Percentiles rank a stretch among this genome's conserved stretches.
Conservation (phyloP, 1,139 yeast genomes). For the Yamadazyma trypodendri region DNA sequence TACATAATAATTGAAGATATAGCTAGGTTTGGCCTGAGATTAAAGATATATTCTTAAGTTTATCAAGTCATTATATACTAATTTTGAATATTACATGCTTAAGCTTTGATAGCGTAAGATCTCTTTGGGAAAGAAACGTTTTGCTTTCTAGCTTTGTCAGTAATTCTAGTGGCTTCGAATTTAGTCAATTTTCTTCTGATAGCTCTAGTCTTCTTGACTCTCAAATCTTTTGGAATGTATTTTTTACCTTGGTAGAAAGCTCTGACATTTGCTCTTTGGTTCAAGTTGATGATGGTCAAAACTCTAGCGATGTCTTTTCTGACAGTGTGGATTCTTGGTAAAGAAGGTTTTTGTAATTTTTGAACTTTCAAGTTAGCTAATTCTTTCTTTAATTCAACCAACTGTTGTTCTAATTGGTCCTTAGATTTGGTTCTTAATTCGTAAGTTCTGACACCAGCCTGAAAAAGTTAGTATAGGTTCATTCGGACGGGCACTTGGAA, state of each 20-base stretch:
- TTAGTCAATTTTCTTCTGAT: conserved; percentile 95
- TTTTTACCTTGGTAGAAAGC: conserved; percentile 96
- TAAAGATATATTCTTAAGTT: conserved; percentile 10
- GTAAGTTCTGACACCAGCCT: conserved; percentile 93
- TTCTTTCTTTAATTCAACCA: conserved; percentile 95
- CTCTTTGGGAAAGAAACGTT: conserved; percentile 97
- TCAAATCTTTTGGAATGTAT: conserved; percentile 97
- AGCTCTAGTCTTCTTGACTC: conserved; percentile 99
- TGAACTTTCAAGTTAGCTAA: conserved; percentile 96
- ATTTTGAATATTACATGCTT: conserved; percentile 29
- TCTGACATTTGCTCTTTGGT: conserved; percentile 94
- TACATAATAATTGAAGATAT: too few relatives aligned
- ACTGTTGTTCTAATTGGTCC: conserved; percentile 93
- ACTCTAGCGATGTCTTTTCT: conserved; percentile 99
- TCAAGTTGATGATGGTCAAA: conserved; percentile 93
- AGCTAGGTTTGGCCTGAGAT: too few relatives aligned
- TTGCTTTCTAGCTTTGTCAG: conserved; percentile 90
- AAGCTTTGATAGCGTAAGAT: conserved; percentile 98
- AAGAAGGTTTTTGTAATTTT: conserved; percentile 87
- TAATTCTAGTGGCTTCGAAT: conserved; percentile 76
- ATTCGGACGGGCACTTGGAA: too few relatives aligned
- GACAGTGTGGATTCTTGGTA: conserved; percentile 93
- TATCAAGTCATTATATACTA: conserved; percentile 10
- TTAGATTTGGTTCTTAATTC: conserved; percentile 97
- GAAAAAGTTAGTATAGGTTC: conserved; percentile 16